Conservation (phyloP, 768 basidiomycete genomes). For the Imleria badia region DNA sequence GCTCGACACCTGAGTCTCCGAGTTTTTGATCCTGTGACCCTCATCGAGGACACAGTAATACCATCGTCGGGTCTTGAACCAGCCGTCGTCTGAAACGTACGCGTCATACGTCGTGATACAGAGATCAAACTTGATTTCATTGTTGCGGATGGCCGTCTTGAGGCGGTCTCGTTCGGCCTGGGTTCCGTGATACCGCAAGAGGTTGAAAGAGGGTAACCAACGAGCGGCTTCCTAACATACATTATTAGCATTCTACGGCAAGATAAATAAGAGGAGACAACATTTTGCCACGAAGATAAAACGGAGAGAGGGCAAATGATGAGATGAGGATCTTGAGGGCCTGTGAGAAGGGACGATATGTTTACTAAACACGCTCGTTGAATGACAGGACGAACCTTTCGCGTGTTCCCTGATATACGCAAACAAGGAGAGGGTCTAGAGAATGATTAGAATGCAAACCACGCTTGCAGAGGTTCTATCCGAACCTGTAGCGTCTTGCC, state of each 20-base stretch:
- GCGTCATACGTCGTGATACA: constrained; percentile 70
- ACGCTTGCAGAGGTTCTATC: neutral
- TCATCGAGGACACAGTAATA: constrained; percentile 62
- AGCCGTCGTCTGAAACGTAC: constrained; percentile 54
- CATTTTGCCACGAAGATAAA: constrained; percentile 56
- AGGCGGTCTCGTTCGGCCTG: constrained; percentile 54
- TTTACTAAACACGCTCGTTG: neutral
- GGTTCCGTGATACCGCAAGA: constrained; percentile 63
- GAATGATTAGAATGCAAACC: constrained; percentile 1
- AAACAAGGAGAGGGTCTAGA: constrained; percentile 58
- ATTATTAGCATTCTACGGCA: neutral
- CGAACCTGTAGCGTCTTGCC: constrained; percentile 63
- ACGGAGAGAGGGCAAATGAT: constrained; percentile 75
- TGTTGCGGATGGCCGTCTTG: constrained; percentile 42
- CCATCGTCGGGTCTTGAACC: constrained; percentile 63
- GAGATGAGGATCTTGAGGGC: constrained; percentile 58
- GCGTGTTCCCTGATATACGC: constrained; percentile 62
- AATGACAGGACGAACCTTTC: constrained; percentile 30
- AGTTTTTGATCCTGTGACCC: constrained; percentile 73
- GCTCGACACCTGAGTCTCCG: constrained; percentile 50
- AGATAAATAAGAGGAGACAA: constrained; percentile 22
- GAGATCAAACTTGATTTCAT: constrained; percentile 41
- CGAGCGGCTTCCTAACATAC: constrained; percentile 46
- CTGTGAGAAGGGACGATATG: constrained; percentile 20
- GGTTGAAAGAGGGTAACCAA: constrained; percentile 52